phyloP scores from a whole-genome alignment of 495 filamentous ascomycete species.

The Aspergillus baeticus region DNA sequence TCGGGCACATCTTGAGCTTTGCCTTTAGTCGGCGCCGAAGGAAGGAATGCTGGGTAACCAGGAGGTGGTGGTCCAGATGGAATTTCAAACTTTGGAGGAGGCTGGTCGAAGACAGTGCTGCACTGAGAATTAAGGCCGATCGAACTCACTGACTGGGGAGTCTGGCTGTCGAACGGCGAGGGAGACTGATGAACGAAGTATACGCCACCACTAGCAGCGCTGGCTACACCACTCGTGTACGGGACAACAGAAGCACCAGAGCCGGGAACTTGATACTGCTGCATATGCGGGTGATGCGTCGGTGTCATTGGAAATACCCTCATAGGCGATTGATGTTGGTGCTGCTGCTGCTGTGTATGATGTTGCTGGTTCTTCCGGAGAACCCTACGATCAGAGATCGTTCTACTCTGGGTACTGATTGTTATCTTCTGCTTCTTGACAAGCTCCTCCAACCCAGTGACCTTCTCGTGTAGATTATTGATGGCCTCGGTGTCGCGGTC shows the following conservation, averaged over 20 bases:
- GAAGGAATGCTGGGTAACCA: background rate
- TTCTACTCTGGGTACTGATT: slow-evolving; percentile 27
- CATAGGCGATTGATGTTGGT: slow-evolving; percentile 10
- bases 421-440: slow-evolving; percentile 24
- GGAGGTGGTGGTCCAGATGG: background rate
- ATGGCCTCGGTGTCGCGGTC: slow-evolving; percentile 10
- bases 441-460: slow-evolving; percentile 21
- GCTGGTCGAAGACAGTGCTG: slow-evolving; percentile 11
- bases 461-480: slow-evolving; percentile 10
- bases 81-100: slow-evolving; percentile 12
- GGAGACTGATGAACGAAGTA: background rate
- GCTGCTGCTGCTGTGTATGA: background rate
- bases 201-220: background rate
- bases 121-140: background rate
- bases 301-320: slow-evolving; percentile 14
- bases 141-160: slow-evolving; percentile 4
- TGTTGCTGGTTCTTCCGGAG: slow-evolving; percentile 12
- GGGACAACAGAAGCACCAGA: background rate
- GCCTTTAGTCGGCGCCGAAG: background rate
- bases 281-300: slow-evolving; percentile 6
- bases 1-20: background rate
- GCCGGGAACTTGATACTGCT: background rate
- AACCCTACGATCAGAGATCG: slow-evolving; percentile 22
- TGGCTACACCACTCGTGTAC: background rate
- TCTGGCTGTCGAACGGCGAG: slow-evolving; percentile 3